Conservation (phyloP, 2,329 filamentous ascomycete species). For the Fusarium temperatum region DNA sequence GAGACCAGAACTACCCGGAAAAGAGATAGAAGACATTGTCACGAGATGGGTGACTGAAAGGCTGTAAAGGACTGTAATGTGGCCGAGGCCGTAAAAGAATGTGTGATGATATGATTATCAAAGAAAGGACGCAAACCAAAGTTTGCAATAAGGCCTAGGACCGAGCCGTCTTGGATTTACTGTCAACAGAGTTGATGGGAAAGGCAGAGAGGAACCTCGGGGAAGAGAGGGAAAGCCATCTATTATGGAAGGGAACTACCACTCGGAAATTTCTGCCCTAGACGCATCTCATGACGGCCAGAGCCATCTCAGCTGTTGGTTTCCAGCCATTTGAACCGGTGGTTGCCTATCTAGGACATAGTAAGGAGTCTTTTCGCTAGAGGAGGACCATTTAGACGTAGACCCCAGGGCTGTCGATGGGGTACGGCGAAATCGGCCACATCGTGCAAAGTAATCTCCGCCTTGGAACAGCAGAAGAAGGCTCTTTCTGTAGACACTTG, state of each 20-base stretch:
- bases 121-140: constrained; percentile 53
- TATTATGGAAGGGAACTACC: constrained; percentile 2
- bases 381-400: not conserved
- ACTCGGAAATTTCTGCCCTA: constrained; percentile 2
- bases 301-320: constrained; percentile 7
- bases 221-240: constrained; percentile 11
- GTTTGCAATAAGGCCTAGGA: constrained; percentile 47
- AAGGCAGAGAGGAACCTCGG: constrained; percentile 6
- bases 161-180: constrained; percentile 44
- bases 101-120: constrained; percentile 43
- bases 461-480: constrained; percentile 2
- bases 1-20: constrained; percentile 7
- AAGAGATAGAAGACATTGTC: constrained; percentile 39
- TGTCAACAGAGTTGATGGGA: constrained; percentile 36
- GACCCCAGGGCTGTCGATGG: constrained; percentile 2
- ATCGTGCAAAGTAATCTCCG: constrained; percentile 32
- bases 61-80: constrained; percentile 46
- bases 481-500: constrained; percentile 6
- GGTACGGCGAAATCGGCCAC: constrained; percentile 2
- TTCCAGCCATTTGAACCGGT: constrained; percentile 31
- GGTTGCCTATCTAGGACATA: constrained; percentile 35
- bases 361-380: constrained; percentile 3
- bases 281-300: constrained; percentile 7
- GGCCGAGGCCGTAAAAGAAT: constrained; percentile 49
- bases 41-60: constrained; percentile 25